These are phyloP conservation scores for Tetracladium maxilliforme DNA, from an alignment of 2,329 filamentous ascomycete species.

Conservation along the genomic window DNA sequence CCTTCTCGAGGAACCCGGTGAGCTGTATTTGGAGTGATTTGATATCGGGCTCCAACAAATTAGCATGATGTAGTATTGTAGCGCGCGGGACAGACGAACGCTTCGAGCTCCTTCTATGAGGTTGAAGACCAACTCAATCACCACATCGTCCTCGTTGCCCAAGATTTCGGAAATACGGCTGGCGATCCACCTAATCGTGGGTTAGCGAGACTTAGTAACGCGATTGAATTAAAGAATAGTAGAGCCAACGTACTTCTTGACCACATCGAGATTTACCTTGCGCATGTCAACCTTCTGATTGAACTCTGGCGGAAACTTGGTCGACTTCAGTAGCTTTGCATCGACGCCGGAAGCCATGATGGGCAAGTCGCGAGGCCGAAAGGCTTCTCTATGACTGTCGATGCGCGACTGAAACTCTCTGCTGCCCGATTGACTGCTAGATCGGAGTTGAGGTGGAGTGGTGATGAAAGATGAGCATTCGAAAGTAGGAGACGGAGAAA, in stretches of 20 bases:
- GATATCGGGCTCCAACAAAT: constrained; percentile 63
- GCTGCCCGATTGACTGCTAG: too few relatives aligned
- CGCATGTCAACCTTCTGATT: constrained; percentile 92
- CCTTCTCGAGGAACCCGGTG: constrained; percentile 87
- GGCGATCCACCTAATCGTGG: constrained; percentile 90
- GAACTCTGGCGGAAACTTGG: constrained; percentile 89
- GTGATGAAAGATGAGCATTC: too few relatives aligned
- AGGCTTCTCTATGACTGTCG: too few relatives aligned
- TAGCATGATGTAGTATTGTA: constrained; percentile 7
- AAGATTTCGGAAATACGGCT: constrained; percentile 76
- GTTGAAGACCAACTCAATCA: constrained; percentile 70
- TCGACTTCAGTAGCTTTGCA: constrained; percentile 76
- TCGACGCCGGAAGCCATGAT: constrained; percentile 74
- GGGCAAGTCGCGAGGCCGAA: too few relatives aligned
- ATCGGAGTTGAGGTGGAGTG: too few relatives aligned
- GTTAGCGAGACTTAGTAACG: constrained; percentile 1
- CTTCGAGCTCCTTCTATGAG: constrained; percentile 59
- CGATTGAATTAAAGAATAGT: too few relatives aligned
- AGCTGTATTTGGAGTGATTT: constrained; percentile 91
- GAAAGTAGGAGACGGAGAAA: too few relatives aligned
- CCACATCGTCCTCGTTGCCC: constrained; percentile 88
- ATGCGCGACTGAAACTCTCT: too few relatives aligned
- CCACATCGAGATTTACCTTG: constrained; percentile 93
- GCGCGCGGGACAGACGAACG: constrained; percentile 35
- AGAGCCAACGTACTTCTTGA: constrained; percentile 66